phyloP scores from a whole-genome alignment of 371 early-diverging fungal species.

The Rhizopus microsporus region DNA sequence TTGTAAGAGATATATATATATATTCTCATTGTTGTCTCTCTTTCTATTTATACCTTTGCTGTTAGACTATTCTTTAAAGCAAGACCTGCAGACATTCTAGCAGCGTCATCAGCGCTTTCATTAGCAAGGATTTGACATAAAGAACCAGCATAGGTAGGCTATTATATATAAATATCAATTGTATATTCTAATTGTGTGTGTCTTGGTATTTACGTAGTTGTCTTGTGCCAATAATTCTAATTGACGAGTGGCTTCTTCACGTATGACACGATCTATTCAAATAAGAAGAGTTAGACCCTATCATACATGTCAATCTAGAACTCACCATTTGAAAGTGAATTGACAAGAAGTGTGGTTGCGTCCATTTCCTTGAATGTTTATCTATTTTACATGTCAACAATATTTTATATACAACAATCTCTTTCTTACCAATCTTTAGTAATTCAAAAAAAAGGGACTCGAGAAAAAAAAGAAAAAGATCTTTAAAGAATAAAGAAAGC shows the following conservation, averaged over 20 bases:
- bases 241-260: constrained; percentile 79
- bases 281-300: constrained; percentile 35
- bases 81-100: constrained; percentile 85
- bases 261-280: constrained; percentile 39
- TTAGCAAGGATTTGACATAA: constrained; percentile 83
- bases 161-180: background rate
- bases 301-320: constrained; percentile 11
- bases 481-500: no score
- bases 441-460: no score
- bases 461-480: no score
- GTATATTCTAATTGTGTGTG: background rate
- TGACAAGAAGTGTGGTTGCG: constrained; percentile 71
- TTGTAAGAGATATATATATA: background rate
- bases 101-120: constrained; percentile 60
- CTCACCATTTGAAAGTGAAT: constrained; percentile 75
- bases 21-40: constrained; percentile 1
- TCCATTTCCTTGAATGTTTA: constrained; percentile 46
- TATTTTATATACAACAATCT: no score
- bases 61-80: constrained; percentile 89
- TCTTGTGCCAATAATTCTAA: constrained; percentile 74
- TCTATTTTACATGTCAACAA: no score
- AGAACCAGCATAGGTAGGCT: constrained; percentile 77
- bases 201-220: constrained; percentile 71
- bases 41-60: constrained; percentile 67
- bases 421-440: no score